These are phyloP conservation scores for Amanita polypyramis DNA, from an alignment of 768 basidiomycete genomes.

Conservation along the genomic window DNA sequence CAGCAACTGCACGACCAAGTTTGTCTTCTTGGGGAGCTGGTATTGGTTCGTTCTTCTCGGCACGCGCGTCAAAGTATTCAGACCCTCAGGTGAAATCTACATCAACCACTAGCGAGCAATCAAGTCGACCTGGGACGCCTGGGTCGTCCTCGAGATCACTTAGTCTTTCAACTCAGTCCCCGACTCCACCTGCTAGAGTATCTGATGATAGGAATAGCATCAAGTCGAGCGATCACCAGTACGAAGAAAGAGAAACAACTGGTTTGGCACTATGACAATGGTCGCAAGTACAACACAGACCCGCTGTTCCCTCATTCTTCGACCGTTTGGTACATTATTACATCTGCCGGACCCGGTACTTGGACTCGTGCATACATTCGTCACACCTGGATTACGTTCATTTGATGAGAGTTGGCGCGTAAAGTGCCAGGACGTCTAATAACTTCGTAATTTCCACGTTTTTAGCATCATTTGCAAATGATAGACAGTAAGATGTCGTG, in stretches of 20 bases:
- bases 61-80: conserved; percentile 2
- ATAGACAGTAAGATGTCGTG: background rate
- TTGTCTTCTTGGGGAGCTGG: conserved; percentile 23
- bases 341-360: background rate
- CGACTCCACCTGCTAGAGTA: background rate
- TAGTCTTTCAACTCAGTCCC: background rate
- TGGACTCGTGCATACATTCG: no score
- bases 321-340: background rate
- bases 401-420: background rate
- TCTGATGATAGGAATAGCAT: background rate
- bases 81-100: background rate
- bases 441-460: no score
- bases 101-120: background rate
- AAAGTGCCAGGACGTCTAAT: no score
- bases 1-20: conserved; percentile 10
- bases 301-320: no score
- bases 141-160: background rate
- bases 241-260: background rate
- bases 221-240: background rate
- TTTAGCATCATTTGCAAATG: no score
- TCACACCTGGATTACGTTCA: background rate
- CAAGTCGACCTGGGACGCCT: background rate
- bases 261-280: conserved; percentile 1
- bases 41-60: conserved; percentile 23
- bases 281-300: no score